phyloP scores from a whole-genome alignment of 768 basidiomycete genomes.

The Lenzites betulinus region DNA sequence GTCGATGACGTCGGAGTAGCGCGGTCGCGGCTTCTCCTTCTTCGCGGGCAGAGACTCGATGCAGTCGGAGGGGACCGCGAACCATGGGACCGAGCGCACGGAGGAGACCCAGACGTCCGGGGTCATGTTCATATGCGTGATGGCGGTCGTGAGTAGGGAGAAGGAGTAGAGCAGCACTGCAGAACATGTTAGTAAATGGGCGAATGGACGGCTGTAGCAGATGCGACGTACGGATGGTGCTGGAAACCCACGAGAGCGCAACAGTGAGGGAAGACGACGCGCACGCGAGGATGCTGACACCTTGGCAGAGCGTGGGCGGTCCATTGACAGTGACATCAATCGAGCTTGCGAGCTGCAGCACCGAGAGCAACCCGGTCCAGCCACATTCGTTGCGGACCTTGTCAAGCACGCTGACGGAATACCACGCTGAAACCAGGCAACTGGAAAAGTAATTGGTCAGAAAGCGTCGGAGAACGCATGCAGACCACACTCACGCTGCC shows the following conservation, averaged over 20 bases:
- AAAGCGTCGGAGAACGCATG: no score
- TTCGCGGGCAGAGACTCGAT: background rate
- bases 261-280: constrained; percentile 34
- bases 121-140: constrained; percentile 45
- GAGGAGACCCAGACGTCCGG: constrained; percentile 55
- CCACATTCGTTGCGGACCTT: constrained; percentile 52
- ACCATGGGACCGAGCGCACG: constrained; percentile 62
- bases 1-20: constrained; percentile 3
- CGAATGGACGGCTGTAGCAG: background rate
- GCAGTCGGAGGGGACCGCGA: constrained; percentile 29
- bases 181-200: background rate
- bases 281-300: constrained; percentile 25
- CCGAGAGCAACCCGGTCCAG: constrained; percentile 53
- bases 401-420: constrained; percentile 36
- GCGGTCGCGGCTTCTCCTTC: constrained; percentile 2
- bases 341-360: constrained; percentile 54
- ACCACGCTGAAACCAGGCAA: constrained; percentile 38
- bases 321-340: constrained; percentile 49
- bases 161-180: constrained; percentile 59
- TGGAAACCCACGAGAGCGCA: constrained; percentile 34
- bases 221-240: constrained; percentile 30
- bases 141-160: constrained; percentile 46
- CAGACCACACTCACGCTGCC: constrained; percentile 30
- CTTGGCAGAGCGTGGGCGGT: constrained; percentile 39
- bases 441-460: background rate